phyloP scores from a whole-genome alignment of 1,139 yeast genomes.

The Sugiyamaella castrensis region DNA sequence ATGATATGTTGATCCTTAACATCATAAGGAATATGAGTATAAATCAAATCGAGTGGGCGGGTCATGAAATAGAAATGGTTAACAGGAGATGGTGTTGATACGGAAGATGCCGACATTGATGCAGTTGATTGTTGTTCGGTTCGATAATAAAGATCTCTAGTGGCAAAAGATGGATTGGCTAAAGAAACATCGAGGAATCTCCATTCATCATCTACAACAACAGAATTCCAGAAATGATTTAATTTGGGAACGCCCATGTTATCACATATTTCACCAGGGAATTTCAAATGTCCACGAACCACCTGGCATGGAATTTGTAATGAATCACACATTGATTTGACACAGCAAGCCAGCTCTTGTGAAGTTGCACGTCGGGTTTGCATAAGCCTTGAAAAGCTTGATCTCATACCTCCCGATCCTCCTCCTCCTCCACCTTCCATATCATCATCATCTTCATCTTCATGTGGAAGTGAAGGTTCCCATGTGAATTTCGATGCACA shows the following conservation, averaged over 20 bases:
- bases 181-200: slow-evolving; percentile 68
- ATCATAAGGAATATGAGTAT: slow-evolving; percentile 82
- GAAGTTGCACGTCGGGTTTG: slow-evolving; percentile 55
- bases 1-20: slow-evolving; percentile 78
- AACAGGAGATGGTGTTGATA: slow-evolving; percentile 2
- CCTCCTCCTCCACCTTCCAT: background rate
- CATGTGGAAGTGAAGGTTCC: slow-evolving; percentile 32
- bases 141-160: slow-evolving; percentile 31
- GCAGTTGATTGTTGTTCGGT: background rate
- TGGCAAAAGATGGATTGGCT: slow-evolving; percentile 56
- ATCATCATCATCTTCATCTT: slow-evolving; percentile 22
- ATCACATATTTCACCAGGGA: slow-evolving; percentile 57
- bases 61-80: slow-evolving; percentile 66
- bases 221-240: slow-evolving; percentile 89
- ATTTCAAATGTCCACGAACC: slow-evolving; percentile 78
- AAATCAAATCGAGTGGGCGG: slow-evolving; percentile 69
- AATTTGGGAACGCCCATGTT: slow-evolving; percentile 47
- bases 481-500: slow-evolving; percentile 51
- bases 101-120: slow-evolving; percentile 1
- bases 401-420: slow-evolving; percentile 8
- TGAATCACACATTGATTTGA: slow-evolving; percentile 67
- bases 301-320: slow-evolving; percentile 72
- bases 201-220: slow-evolving; percentile 72
- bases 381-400: slow-evolving; percentile 33
- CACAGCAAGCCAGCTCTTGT: slow-evolving; percentile 72